Evolutionary conservation across 1,139 yeast genomes (phyloP), one percentile per base, ranked within the genome.

Genomic region (Yamadazyma sp.): DNA sequence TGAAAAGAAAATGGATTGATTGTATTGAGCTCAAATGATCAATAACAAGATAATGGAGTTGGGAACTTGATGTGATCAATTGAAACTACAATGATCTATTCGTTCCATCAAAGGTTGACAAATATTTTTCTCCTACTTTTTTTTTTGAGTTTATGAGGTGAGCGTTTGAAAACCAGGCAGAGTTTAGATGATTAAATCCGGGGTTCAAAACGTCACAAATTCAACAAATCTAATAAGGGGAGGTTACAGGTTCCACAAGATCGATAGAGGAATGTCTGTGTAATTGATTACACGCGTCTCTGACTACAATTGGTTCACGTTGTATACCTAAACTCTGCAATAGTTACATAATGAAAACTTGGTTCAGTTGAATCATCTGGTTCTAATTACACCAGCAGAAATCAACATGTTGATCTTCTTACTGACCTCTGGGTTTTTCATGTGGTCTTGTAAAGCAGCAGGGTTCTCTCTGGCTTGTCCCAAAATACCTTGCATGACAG

Each of bases 301-400:
- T n/a, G n/a, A n/a, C n/a, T n/a, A n/a, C n/a, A n/a, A n/a, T n/a
- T n/a, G n/a, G n/a, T n/a, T n/a, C n/a, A n/a, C n/a, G n/a, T n/a
- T n/a, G n/a, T n/a, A 8, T 8, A 18, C 8, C 8, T 18, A 8
- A 6, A 18, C 21, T 6, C 21, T 18, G 21, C 21, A 18, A 18
- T 18, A 18, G 5, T 18, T 18, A 18, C 21, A 18, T 18, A 23
- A 22, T 22, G 6, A 5, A 30, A n/a, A n/a, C n/a, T n/a, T n/a
- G n/a, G n/a, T n/a, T n/a, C 8, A 6, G 8, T 8, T 18, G 21
- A 18, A 18, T 62, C 78, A 88, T 60, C 96, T 82, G 29, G 97
- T 89, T 64, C 96, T 86, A 58, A 94, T 90, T 42, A 94, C 88
- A 60, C 99, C 99, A 23, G 98, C 97, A 41, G 97, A 95, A 59